These are phyloP conservation scores for Diplogelasinospora grovesii DNA, from an alignment of 495 filamentous ascomycete species.

Conservation along the genomic window DNA sequence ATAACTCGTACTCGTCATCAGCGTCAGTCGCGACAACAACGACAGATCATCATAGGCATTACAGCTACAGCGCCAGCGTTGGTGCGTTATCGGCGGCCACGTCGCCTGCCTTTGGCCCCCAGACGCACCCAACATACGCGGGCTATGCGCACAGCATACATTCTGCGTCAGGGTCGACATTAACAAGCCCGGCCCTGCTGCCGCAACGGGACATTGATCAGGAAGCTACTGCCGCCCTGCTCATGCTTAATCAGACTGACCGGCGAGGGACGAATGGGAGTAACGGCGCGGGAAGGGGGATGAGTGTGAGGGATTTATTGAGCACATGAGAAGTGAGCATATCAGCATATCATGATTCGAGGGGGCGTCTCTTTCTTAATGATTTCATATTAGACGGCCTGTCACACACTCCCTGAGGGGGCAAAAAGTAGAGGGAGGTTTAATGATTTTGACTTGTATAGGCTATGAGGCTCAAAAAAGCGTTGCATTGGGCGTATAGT, in stretches of 20 bases:
- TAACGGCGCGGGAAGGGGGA: constrained; percentile 39
- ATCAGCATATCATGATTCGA: too few relatives aligned
- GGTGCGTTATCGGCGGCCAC: constrained; percentile 38
- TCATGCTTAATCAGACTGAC: constrained; percentile 69
- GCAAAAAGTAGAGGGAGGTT: too few relatives aligned
- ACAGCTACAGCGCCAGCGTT: constrained; percentile 42
- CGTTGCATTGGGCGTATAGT: too few relatives aligned
- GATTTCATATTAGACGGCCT: too few relatives aligned
- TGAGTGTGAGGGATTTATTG: constrained; percentile 77
- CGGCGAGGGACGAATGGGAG: constrained; percentile 23
- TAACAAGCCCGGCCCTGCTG: constrained; percentile 44
- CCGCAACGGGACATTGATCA: constrained; percentile 55
- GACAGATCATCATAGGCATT: constrained; percentile 30
- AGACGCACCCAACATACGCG: constrained; percentile 22
- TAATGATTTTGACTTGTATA: too few relatives aligned
- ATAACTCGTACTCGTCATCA: constrained; percentile 45
- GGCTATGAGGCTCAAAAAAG: too few relatives aligned
- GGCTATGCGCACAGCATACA: constrained; percentile 18
- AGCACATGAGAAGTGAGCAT: constrained; percentile 52
- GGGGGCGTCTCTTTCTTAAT: too few relatives aligned
- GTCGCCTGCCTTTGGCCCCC: constrained; percentile 41
- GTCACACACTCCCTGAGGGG: too few relatives aligned
- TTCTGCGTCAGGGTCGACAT: constrained; percentile 33
- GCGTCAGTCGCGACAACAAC: too few relatives aligned
- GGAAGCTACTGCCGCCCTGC: constrained; percentile 71